These are phyloP conservation scores for Lachancea waltii DNA, from an alignment of 805 yeast species.

Conservation along the genomic window DNA sequence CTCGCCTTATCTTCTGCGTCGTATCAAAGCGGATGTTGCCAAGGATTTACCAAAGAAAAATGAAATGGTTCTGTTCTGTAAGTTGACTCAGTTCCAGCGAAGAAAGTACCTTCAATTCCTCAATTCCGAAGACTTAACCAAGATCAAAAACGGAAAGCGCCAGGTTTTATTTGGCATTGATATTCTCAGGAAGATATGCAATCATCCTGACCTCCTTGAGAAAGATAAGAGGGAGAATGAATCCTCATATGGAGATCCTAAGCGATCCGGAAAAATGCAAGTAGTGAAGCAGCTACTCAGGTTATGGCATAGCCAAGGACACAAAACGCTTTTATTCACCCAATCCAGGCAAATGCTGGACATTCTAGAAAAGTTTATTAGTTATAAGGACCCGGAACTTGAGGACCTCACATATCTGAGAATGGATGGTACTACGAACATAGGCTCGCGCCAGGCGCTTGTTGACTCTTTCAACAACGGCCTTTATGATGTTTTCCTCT, in stretches of 20 bases:
- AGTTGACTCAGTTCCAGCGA: constrained; percentile 69
- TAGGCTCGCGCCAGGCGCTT: constrained; percentile 63
- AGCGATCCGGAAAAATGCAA: constrained; percentile 81
- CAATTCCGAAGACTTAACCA: constrained; percentile 64
- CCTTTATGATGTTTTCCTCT: constrained; percentile 55
- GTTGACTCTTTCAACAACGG: constrained; percentile 77
- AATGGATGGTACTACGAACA: constrained; percentile 94
- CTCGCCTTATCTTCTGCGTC: constrained; percentile 78
- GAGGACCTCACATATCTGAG: constrained; percentile 50
- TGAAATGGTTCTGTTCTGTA: constrained; percentile 91
- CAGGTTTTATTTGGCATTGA: constrained; percentile 88
- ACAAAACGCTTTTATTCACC: constrained; percentile 78
- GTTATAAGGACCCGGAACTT: constrained; percentile 32
- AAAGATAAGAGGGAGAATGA: constrained; percentile 31
- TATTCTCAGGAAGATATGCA: constrained; percentile 83
- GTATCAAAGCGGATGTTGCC: constrained; percentile 92
- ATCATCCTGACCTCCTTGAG: constrained; percentile 84
- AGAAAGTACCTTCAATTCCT: constrained; percentile 68
- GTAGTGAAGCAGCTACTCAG: constrained; percentile 70
- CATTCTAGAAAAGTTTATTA: constrained; percentile 66
- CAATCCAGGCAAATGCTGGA: constrained; percentile 94
- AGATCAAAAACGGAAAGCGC: constrained; percentile 67
- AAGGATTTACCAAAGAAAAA: constrained; percentile 87
- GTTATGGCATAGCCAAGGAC: constrained; percentile 71
- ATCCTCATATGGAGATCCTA: constrained; percentile 47